phyloP scores from a whole-genome alignment of 2,329 filamentous ascomycete species.

The Coniochaeta sp. region DNA sequence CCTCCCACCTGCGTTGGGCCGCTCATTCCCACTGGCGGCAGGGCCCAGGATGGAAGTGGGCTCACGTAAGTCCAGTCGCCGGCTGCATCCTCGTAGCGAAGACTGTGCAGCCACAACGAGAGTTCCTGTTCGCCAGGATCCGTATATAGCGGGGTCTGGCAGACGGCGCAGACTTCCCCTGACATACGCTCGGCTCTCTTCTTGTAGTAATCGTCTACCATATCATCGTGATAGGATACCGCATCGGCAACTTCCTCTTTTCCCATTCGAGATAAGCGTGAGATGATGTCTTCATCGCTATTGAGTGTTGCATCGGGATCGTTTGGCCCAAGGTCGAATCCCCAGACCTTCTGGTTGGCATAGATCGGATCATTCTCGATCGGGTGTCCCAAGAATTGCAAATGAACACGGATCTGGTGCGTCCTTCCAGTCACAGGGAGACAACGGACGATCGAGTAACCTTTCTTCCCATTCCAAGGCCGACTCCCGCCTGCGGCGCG shows the following conservation, averaged over 20 bases:
- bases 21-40: slow-evolving; percentile 65
- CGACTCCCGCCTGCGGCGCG: slow-evolving; percentile 16
- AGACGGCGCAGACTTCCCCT: slow-evolving; percentile 71
- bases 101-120: slow-evolving; percentile 87
- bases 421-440: slow-evolving; percentile 89
- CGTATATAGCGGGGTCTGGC: slow-evolving; percentile 83
- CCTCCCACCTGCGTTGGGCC: slow-evolving; percentile 63
- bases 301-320: slow-evolving; percentile 60
- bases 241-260: slow-evolving; percentile 89
- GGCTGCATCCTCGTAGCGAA: slow-evolving; percentile 76
- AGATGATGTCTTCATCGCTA: slow-evolving; percentile 84
- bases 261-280: slow-evolving; percentile 78
- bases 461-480: slow-evolving; percentile 51
- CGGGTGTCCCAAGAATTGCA: slow-evolving; percentile 89
- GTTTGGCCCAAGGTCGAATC: slow-evolving; percentile 62
- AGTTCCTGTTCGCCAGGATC: slow-evolving; percentile 88
- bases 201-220: slow-evolving; percentile 85
- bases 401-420: slow-evolving; percentile 88
- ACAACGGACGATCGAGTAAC: slow-evolving; percentile 93
- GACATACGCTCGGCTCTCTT: slow-evolving; percentile 91
- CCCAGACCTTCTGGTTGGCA: slow-evolving; percentile 89
- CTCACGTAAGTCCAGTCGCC: slow-evolving; percentile 86
- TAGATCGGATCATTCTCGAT: slow-evolving; percentile 98
- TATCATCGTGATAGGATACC: slow-evolving; percentile 87
- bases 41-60: slow-evolving; percentile 75